These are phyloP conservation scores for sunflower (Helianthus annuus) DNA, from an alignment of 129 eudicot genomes.

Conservation along the genomic window HanXRQr2.0-SUNRISE NC_035443.2:54155981-54156480, in stretches of 20 bases:
- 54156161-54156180: too few relatives aligned
- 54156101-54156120: too few relatives aligned
- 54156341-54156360: conserved; percentile 4
- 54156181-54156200: too few relatives aligned
- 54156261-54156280: background rate
- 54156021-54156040: too few relatives aligned
- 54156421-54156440: conserved; percentile 7
- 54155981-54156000: too few relatives aligned
- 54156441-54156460: background rate
- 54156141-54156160: too few relatives aligned
- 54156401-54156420: conserved; percentile 14
- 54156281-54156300: conserved; percentile 7
- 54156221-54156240: background rate
- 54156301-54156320: conserved; percentile 21
- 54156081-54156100: too few relatives aligned
- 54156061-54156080: too few relatives aligned
- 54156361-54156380: conserved; percentile 16
- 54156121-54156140: too few relatives aligned
- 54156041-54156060: too few relatives aligned
- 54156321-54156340: conserved; percentile 3
- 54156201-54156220: background rate
- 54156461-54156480: background rate
- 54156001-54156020: too few relatives aligned
- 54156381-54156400: conserved; percentile 12
- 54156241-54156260: conserved; percentile 4